Conservation (phyloP, 345 rosid genomes). For the Hibiscus trionum region DNA sequence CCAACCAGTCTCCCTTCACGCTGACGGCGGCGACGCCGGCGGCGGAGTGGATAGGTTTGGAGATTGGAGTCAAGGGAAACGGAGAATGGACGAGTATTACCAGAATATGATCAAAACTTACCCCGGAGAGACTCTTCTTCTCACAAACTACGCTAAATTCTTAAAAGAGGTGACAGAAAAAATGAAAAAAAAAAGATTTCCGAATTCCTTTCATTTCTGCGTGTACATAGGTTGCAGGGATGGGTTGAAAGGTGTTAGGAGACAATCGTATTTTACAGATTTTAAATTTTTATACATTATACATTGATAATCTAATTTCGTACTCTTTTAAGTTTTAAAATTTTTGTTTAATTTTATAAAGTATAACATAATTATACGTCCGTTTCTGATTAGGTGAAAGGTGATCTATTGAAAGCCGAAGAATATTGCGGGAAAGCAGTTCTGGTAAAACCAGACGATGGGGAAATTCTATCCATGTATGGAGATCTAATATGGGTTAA, state of each 20-base stretch:
- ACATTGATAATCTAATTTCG: too few relatives aligned
- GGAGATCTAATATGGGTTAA: conserved; percentile 49
- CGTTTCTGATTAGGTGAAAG: conserved; percentile 7
- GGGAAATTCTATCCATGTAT: conserved; percentile 36
- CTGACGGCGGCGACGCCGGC: conserved; percentile 9
- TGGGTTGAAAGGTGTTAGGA: too few relatives aligned
- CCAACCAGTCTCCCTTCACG: not conserved
- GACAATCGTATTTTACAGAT: too few relatives aligned
- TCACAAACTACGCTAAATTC: conserved; percentile 48
- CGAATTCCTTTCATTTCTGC: too few relatives aligned
- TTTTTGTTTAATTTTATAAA: too few relatives aligned
- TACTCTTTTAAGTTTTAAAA: too few relatives aligned
- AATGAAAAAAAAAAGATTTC: too few relatives aligned
- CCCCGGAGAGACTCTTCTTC: conserved; percentile 44
- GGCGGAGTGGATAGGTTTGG: conserved; percentile 4
- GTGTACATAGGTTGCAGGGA: too few relatives aligned
- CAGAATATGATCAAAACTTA: conserved; percentile 31
- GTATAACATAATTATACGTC: too few relatives aligned
- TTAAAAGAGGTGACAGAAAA: conserved; percentile 32
- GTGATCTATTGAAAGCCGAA: conserved; percentile 34
- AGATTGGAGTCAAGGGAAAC: conserved; percentile 20
- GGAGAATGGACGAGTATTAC: conserved; percentile 36
- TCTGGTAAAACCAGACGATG: conserved; percentile 28
- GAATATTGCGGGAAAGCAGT: conserved; percentile 43
- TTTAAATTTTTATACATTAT: too few relatives aligned